Evolutionary conservation across 371 early-diverging fungal genomes (phyloP), one percentile per base, ranked within the genome.

Genomic region (Phascolomyces articulosus): DNA sequence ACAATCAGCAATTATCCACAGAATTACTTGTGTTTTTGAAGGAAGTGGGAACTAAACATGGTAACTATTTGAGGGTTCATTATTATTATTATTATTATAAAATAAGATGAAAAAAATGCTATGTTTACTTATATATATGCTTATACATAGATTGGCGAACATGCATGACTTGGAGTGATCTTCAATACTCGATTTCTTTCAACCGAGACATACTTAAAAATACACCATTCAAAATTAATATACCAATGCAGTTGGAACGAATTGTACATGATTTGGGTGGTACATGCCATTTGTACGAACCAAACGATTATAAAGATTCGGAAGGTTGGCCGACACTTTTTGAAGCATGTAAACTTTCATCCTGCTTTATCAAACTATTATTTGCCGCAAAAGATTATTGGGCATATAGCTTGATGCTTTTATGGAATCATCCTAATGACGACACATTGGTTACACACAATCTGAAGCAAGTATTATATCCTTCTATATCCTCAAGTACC

Each of bases 381-480:
- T 73, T 73, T 15, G 38, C 57, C 41, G 74, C 34, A 18, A 47
- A 68, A 48, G 60, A 67, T 4, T 55, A 65, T 18, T 75, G 75
- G 72, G 65, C 49, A 40, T 67, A 67, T 21, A 67, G 65, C 40
- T 28, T 72, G 15, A 27, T 67, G n/a, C 48, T 65, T 6, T 47
- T 73, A 21, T 73, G 65, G 60, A 65, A 66, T 16, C 71, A 73
- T 47, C 77, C 77, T 0, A 53, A 56, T 13, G 65, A 70, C 29
- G 60, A 62, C 29, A 55, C 38, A 15, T 44, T 69, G 7, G 40
- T 73, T 15, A 40, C 31, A 7, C 20, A 55, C 3, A 58, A 65
- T n/a, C 60, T 78, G 4, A 23, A 58, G 4, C 51, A 61, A 13
- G 61, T 54, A 10, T 63, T 78, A 7, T 64, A 69, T 48, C 75